Evolutionary conservation across 352 stramenopile genomes (phyloP).

Genomic region (Phytophthora parvispora): DNA sequence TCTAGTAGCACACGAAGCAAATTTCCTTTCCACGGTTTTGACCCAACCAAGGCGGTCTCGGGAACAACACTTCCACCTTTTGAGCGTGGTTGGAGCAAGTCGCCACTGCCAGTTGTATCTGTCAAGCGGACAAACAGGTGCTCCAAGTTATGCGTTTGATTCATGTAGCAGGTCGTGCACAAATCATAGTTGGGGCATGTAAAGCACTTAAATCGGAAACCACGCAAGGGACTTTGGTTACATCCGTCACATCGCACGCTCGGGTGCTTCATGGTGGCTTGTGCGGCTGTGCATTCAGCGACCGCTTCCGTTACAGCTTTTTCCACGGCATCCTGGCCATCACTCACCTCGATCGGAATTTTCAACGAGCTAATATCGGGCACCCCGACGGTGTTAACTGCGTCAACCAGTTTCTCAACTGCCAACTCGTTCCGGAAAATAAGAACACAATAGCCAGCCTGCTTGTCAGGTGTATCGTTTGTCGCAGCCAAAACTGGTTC

Average conservation of each 20-base stretch:
- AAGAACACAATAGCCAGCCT: conserved; percentile 48
- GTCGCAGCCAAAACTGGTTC: not conserved
- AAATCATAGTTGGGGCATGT: conserved; percentile 84
- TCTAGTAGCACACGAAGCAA: conserved; percentile 56
- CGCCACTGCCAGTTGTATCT: conserved; percentile 53
- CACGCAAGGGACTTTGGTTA: conserved; percentile 72
- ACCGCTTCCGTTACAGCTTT: conserved; percentile 37
- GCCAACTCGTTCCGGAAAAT: conserved; percentile 61
- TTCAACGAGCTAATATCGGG: conserved; percentile 52
- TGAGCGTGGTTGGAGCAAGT: conserved; percentile 69
- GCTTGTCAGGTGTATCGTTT: not conserved
- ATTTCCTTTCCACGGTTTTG: conserved; percentile 73
- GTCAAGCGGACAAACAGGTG: conserved; percentile 76
- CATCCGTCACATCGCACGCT: conserved; percentile 87
- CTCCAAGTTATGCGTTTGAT: conserved; percentile 67
- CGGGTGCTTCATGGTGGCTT: conserved; percentile 54
- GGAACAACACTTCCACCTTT: conserved; percentile 61
- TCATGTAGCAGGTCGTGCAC: conserved; percentile 73
- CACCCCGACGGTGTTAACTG: conserved; percentile 43
- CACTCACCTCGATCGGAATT: conserved; percentile 28
- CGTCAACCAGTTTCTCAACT: conserved; percentile 55
- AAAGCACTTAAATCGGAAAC: conserved; percentile 85
- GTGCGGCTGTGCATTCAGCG: conserved; percentile 29
- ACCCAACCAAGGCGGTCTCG: conserved; percentile 65
- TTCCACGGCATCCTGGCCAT: conserved; percentile 28